Base-by-base conservation (phyloP, 2,329 filamentous ascomycete genomes). In the Blastomyces percursus region DNA sequence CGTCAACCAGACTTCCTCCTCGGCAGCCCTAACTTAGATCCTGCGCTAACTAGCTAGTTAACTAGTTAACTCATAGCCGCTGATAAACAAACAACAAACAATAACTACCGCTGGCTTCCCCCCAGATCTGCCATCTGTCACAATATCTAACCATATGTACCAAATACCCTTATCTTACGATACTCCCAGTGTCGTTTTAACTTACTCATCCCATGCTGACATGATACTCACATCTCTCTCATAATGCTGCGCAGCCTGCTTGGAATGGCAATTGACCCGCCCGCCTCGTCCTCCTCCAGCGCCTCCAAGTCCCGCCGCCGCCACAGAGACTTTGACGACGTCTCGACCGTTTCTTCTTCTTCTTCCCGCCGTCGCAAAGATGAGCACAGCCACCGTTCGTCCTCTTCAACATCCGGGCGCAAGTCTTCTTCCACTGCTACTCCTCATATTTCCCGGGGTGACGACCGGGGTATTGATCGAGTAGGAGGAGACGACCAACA, bases 381-480 rank as follows among this genome's bases (percentile, higher is more conserved):
- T 59, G 71, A 70, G 44, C 74, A 72, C 66, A 60, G 64, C 52
- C 70, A 69, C 46, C 59, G 59, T 32, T 63, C 63, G n/a, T 59
- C 64, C 46, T 75, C 72, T 21, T 74, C 72, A 24, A 70, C 71
- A 62, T 70, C 71, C 55, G 73, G 71, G 64, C 74, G 71, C 67
- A 77, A 74, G 68, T 73, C 75, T 62, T 69, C 76, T 55, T 24
- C 48, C 48, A 27, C 48, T 27, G 24, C 44, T 21, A 11, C 54
- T 42, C 9, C 54, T 40, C n/a, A 35, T 24, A 38, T 35, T 57
- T 19, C 54, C 72, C 74, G 76, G 72, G 74, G 74, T 76, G 77
- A 79, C 74, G 76, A 78, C 73, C 76, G 76, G 74, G 76, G 75
- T 62, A 73, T 74, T 61, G 75, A 72, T 14, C 48, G 24, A 62